A percentile compares a stretch with the other conserved stretches of the same genome.
These are phyloP conservation scores for Silene latifolia DNA, from an alignment of 148 eudicot species.

Conservation along the genomic window DNA sequence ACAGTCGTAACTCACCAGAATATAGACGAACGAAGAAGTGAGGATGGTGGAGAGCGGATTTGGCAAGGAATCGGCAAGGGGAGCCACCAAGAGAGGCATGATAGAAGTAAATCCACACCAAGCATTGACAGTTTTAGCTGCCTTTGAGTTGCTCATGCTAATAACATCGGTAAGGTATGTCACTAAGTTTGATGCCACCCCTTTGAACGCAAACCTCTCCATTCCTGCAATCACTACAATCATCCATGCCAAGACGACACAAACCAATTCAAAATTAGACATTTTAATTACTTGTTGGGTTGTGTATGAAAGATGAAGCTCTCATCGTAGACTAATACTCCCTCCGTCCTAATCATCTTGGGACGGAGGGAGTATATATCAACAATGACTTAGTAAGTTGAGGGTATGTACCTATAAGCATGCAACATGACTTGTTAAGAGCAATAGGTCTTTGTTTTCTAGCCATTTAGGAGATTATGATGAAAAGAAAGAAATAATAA, in stretches of 20 bases:
- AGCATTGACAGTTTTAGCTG: constrained; percentile 82
- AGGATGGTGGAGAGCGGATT: constrained; percentile 60
- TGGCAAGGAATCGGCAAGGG: constrained; percentile 67
- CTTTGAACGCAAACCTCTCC: constrained; percentile 98
- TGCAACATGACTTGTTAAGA: constrained; percentile 69
- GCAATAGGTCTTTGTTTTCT: constrained; percentile 26
- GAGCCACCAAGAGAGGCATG: constrained; percentile 76
- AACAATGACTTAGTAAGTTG: no score
- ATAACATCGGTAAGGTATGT: constrained; percentile 69
- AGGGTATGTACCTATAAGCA: constrained; percentile 80
- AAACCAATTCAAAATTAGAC: no score
- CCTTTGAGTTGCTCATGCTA: constrained; percentile 76
- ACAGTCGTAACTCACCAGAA: constrained; percentile 63
- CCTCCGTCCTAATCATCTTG: no score
- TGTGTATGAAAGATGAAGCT: no score
- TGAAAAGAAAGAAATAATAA: background rate
- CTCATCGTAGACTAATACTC: no score
- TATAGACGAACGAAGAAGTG: constrained; percentile 55
- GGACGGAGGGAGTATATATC: no score
- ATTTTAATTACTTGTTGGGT: no score
- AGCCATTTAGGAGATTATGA: constrained; percentile 32
- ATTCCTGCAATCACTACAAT: constrained; percentile 69
- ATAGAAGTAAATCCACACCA: constrained; percentile 88
- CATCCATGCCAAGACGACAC: background rate
- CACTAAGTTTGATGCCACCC: constrained; percentile 95